Evolutionary conservation across 306 rosid species (phyloP), one percentile per base, ranked within the genome.

Genomic region (Cicer pinnatifidum): DNA sequence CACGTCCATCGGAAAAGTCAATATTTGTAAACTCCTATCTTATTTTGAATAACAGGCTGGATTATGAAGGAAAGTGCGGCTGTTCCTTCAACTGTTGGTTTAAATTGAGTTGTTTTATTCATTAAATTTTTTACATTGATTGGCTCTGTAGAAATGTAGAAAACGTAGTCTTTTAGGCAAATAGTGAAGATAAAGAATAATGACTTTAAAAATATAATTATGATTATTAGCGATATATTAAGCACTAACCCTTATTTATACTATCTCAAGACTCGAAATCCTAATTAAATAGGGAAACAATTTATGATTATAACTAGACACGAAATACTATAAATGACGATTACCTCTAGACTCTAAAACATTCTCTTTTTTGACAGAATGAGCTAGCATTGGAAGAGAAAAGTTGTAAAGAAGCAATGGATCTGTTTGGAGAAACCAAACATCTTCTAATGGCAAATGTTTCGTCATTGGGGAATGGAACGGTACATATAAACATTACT

Each of bases 391-490:
- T 93, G 92, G 92, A 91, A 53, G 88, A 84, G 57, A 84, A 60
- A 76, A 68, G 75, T 66, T 72, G 13, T 33, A 43, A 65, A 5
- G 88, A 85, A 83, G 96, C 96, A 73, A 56, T 69, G 40, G 81
- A 86, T 80, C 84, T 93, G 58, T 84, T 91, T 13, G 81, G 75
- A 61, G 94, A 85, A 67, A 93, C 91, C 38, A 93, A 88, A 43
- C 83, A 84, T 71, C 76, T 89, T 48, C 72, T 91, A 51, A 71
- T 57, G 67, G 51, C 91, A 6, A 91, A 85, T 82, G 71, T 61
- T 9, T 81, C 91, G 0, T 84, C 92, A 51, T 80, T 93, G 53
- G 98, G 96, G 63, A 88, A 63, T 51, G 97, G 96, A 84, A 76
- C 83, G 73, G 98, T 93, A 84, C 33, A 33, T 67, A 72, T 43